A percentile compares a stretch with the other conserved stretches of the same genome.
phyloP scores from a whole-genome alignment of 768 basidiomycete genomes.

The Leccinellum albellum region DNA sequence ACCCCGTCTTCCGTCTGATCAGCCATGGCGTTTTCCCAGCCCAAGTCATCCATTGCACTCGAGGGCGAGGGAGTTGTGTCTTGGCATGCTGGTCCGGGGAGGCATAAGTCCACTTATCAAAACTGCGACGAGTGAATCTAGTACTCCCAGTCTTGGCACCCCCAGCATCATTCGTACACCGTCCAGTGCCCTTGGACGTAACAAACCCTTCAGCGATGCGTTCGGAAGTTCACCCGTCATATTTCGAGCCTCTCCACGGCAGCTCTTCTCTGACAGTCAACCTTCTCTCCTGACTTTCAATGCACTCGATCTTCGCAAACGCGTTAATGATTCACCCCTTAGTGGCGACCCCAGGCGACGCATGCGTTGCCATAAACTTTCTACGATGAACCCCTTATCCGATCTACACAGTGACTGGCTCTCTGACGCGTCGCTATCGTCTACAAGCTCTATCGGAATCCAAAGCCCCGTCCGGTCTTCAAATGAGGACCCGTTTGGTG shows the following conservation, averaged over 20 bases:
- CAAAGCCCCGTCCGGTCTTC: slow-evolving; percentile 28
- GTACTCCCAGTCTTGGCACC: slow-evolving; percentile 29
- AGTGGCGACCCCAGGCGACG: slow-evolving; percentile 30
- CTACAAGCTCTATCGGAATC: slow-evolving; percentile 16
- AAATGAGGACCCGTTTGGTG: slow-evolving; percentile 45
- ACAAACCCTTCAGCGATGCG: slow-evolving; percentile 27
- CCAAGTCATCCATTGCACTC: slow-evolving; percentile 76
- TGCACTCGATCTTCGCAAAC: slow-evolving; percentile 33
- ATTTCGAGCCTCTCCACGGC: slow-evolving; percentile 41
- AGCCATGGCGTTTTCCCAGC: slow-evolving; percentile 80
- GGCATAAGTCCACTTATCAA: slow-evolving; percentile 47
- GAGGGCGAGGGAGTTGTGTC: slow-evolving; percentile 56
- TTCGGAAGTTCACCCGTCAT: slow-evolving; percentile 36
- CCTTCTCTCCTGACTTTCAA: slow-evolving; percentile 31
- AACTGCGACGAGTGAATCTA: slow-evolving; percentile 24
- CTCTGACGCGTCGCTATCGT: slow-evolving; percentile 30
- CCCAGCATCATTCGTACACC: slow-evolving; percentile 31
- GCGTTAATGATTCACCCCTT: slow-evolving; percentile 48
- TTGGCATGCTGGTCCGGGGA: slow-evolving; percentile 59
- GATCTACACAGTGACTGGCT: slow-evolving; percentile 28
- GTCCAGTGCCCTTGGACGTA: slow-evolving; percentile 22
- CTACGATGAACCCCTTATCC: slow-evolving; percentile 25
- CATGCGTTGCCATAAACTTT: slow-evolving; percentile 25
- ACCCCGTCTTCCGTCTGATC: slow-evolving; percentile 68
- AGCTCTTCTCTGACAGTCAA: slow-evolving; percentile 35